phyloP scores from a whole-genome alignment of 441 rosid genomes.

The Adansonia madagascariensis region DNA sequence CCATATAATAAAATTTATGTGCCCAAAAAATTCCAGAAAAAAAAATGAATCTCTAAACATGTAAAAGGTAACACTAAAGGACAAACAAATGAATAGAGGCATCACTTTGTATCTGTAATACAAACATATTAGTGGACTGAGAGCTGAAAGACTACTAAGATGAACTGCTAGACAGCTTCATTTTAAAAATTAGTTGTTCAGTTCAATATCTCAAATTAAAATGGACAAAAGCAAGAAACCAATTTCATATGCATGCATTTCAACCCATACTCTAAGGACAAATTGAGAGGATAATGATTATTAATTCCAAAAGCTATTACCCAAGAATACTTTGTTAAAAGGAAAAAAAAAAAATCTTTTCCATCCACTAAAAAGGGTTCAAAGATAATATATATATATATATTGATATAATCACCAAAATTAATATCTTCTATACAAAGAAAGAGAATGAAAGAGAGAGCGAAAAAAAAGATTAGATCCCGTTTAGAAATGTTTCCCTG shows the following conservation, averaged over 20 bases:
- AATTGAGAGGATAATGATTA: neutral
- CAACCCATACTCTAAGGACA: neutral
- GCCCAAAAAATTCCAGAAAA: neutral
- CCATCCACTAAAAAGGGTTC: slow-evolving; percentile 4
- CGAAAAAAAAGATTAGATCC: neutral
- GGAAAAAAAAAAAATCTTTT: neutral
- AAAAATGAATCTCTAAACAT: neutral
- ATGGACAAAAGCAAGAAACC: neutral
- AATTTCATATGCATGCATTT: neutral
- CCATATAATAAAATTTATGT: neutral
- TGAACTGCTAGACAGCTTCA: neutral
- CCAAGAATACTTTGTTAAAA: neutral
- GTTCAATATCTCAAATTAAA: neutral
- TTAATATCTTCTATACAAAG: neutral
- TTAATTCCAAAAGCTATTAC: neutral
- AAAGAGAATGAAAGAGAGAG: neutral
- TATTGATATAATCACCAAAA: neutral
- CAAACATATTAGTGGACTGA: neutral
- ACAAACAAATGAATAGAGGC: neutral
- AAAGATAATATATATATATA: neutral
- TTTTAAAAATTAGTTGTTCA: neutral
- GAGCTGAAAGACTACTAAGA: neutral
- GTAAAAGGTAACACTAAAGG: neutral
- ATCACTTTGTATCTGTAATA: neutral
- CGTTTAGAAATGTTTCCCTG: neutral